These are phyloP conservation scores for Malassezia equina DNA, from an alignment of 1,284 basidiomycete genomes.

Conservation along the genomic window DNA sequence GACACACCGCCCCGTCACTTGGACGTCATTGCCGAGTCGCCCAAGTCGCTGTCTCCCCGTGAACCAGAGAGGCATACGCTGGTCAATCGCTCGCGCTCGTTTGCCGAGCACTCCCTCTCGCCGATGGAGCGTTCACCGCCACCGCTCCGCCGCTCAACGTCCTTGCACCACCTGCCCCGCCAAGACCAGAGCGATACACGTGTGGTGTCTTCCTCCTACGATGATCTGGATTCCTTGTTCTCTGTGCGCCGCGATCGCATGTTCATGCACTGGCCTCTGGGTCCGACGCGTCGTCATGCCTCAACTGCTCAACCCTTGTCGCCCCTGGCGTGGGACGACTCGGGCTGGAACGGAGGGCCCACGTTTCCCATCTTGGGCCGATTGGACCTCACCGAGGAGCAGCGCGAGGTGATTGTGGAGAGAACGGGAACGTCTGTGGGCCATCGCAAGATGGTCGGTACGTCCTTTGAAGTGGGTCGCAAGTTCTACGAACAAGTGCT, in stretches of 20 bases:
- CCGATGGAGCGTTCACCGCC: background rate
- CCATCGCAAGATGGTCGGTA: constrained; percentile 30
- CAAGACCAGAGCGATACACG: background rate
- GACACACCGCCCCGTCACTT: background rate
- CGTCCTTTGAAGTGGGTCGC: constrained; percentile 36
- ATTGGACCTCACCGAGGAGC: background rate
- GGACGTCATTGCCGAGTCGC: background rate
- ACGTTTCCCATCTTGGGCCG: background rate
- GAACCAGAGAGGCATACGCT: background rate
- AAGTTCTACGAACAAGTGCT: constrained; percentile 25
- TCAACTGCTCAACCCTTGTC: background rate
- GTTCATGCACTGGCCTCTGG: background rate
- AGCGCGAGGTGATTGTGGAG: background rate
- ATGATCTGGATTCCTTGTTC: background rate
- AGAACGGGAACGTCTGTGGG: background rate
- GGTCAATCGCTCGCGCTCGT: background rate
- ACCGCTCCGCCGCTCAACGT: background rate
- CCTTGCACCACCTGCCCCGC: background rate
- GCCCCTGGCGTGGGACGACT: background rate
- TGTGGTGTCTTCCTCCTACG: background rate
- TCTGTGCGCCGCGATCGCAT: background rate
- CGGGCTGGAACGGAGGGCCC: background rate
- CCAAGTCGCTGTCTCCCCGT: background rate
- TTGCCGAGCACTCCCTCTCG: background rate
- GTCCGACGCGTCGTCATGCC: background rate